Evolutionary conservation across 495 filamentous ascomycete genomes (phyloP).

Genomic region (Letharia lupina): DNA sequence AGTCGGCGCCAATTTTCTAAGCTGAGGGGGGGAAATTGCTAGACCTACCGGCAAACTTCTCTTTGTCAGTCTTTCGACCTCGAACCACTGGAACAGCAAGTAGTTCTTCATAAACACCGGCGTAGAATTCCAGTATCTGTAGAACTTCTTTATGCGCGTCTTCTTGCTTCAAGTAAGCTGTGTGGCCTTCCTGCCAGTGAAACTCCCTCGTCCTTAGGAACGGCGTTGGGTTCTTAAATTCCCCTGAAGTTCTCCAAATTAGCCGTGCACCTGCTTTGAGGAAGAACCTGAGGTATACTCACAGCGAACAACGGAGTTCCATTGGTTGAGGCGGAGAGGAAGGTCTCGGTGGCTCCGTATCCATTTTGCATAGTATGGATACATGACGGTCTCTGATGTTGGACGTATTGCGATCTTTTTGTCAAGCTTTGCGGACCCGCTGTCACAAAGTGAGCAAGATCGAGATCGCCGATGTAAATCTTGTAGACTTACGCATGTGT

Average conservation of each 20-base stretch:
- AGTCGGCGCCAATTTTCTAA: not conserved
- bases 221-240: constrained; percentile 94
- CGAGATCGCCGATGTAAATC: constrained; percentile 13
- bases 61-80: constrained; percentile 79
- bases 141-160: constrained; percentile 74
- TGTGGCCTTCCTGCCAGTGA: constrained; percentile 98
- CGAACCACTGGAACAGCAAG: constrained; percentile 90
- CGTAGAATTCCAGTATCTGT: constrained; percentile 89
- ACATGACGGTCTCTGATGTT: constrained; percentile 92
- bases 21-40: no score
- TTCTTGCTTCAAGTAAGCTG: constrained; percentile 76
- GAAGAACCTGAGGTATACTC: not conserved
- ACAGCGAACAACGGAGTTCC: constrained; percentile 56
- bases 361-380: constrained; percentile 93
- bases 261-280: not conserved
- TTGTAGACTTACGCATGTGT: constrained; percentile 68
- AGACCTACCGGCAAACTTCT: constrained; percentile 66
- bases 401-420: constrained; percentile 93
- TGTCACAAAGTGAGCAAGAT: constrained; percentile 30
- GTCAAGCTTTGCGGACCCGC: constrained; percentile 82
- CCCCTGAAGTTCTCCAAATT: constrained; percentile 40
- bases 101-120: constrained; percentile 81
- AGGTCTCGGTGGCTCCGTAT: constrained; percentile 91
- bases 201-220: constrained; percentile 92
- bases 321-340: constrained; percentile 88